Evolutionary conservation across 2,329 filamentous ascomycete species (phyloP).

Genomic region (Aureobasidium melanogenum): DNA sequence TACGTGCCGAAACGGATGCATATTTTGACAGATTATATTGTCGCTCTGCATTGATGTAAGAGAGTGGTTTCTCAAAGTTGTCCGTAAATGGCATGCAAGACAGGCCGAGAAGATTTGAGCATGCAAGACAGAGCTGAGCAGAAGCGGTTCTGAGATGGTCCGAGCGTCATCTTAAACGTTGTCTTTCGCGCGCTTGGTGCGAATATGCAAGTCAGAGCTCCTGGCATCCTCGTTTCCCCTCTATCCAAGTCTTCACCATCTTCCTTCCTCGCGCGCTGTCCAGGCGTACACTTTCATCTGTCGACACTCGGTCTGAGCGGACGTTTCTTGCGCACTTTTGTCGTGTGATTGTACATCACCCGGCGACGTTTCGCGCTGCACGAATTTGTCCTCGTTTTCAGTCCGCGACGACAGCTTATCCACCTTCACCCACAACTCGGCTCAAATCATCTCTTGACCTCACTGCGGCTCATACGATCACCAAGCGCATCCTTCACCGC

Average conservation of each 20-base stretch:
- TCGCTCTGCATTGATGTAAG: too few relatives aligned
- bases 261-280: neutral
- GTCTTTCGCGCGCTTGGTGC: neutral
- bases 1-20: too few relatives aligned
- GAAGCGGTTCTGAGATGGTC: neutral
- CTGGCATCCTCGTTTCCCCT: slow-evolving; percentile 1
- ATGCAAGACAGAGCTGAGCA: too few relatives aligned
- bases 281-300: neutral
- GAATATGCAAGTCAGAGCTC: neutral
- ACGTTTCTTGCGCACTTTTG: neutral
- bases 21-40: too few relatives aligned
- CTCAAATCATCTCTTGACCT: neutral
- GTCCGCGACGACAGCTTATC: slow-evolving; percentile 9
- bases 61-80: too few relatives aligned
- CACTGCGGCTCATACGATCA: neutral
- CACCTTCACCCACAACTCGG: neutral
- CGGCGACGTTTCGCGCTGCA: slow-evolving; percentile 5
- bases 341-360: neutral
- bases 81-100: too few relatives aligned
- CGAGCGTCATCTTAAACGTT: neutral
- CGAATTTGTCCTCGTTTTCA: neutral
- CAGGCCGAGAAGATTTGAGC: too few relatives aligned
- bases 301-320: neutral
- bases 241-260: neutral
- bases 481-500: neutral